phyloP scores from a whole-genome alignment of 768 basidiomycete genomes.

The Boletus edulis region DNA sequence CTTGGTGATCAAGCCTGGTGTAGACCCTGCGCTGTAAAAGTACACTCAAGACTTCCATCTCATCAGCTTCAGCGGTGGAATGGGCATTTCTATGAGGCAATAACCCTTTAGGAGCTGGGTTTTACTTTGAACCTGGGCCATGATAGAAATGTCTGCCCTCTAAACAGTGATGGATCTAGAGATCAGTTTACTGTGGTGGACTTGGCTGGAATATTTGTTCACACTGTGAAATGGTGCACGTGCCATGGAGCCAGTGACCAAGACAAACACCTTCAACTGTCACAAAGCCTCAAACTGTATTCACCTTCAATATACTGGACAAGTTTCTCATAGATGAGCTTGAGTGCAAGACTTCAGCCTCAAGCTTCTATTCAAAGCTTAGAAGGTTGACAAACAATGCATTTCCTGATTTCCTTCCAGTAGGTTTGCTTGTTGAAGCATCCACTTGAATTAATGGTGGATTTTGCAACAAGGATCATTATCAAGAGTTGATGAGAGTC shows the following conservation, averaged over 20 bases:
- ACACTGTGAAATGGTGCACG: background rate
- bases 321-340: slow-evolving; percentile 17
- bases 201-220: background rate
- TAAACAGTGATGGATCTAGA: too few species aligned
- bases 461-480: background rate
- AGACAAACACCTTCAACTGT: slow-evolving; percentile 6
- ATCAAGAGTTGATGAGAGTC: background rate
- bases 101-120: background rate
- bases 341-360: slow-evolving; percentile 11
- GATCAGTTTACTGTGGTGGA: background rate
- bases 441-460: too few species aligned
- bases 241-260: background rate
- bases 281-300: slow-evolving; percentile 11
- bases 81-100: background rate
- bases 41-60: too few species aligned
- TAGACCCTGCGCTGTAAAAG: background rate
- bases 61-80: too few species aligned
- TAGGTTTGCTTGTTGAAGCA: background rate
- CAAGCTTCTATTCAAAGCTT: background rate
- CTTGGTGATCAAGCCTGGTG: background rate
- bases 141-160: too few species aligned
- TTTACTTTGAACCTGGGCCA: too few species aligned
- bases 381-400: background rate
- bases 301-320: slow-evolving; percentile 23
- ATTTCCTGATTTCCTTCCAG: background rate